Evolutionary conservation across 495 filamentous ascomycete genomes (phyloP).

Genomic region (Trichoderma gamsii): DNA sequence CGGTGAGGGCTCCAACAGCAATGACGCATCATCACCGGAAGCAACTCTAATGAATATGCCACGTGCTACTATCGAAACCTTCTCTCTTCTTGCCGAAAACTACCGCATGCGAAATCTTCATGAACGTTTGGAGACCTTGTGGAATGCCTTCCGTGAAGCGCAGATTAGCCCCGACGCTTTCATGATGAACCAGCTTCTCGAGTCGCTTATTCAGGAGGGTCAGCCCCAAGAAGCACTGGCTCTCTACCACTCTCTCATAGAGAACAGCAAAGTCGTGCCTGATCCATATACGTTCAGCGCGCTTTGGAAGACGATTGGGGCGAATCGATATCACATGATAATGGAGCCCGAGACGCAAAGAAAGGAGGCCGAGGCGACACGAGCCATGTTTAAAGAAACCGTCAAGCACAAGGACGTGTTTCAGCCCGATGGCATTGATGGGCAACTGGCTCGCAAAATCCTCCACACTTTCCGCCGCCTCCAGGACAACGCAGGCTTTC

Average conservation of each 20-base stretch:
- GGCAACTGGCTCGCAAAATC: constrained; percentile 35
- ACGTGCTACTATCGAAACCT: constrained; percentile 65
- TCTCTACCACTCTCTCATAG: constrained; percentile 45
- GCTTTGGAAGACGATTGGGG: constrained; percentile 51
- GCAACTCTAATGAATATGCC: constrained; percentile 19
- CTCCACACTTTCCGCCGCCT: constrained; percentile 42
- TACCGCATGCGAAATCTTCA: constrained; percentile 58
- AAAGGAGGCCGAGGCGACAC: constrained; percentile 46
- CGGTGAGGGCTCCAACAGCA: constrained; percentile 18
- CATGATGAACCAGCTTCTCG: constrained; percentile 71
- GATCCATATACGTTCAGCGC: constrained; percentile 65
- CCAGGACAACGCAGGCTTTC: constrained; percentile 45
- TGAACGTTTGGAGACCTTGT: constrained; percentile 50
- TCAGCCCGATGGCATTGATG: constrained; percentile 26
- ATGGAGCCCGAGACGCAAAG: constrained; percentile 36
- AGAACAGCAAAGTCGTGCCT: constrained; percentile 40
- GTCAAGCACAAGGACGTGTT: constrained; percentile 37
- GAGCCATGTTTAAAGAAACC: constrained; percentile 58
- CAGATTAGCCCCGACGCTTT: constrained; percentile 60
- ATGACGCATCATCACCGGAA: neutral
- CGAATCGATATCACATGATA: constrained; percentile 32
- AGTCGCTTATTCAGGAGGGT: constrained; percentile 49
- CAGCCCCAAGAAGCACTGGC: constrained; percentile 46
- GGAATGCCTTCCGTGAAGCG: constrained; percentile 49
- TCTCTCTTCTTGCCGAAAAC: constrained; percentile 65